Percentiles rank a stretch among this genome's conserved stretches.
Conservation (phyloP, 2,329 filamentous ascomycete genomes). For the Dothistroma septosporum region DNA sequence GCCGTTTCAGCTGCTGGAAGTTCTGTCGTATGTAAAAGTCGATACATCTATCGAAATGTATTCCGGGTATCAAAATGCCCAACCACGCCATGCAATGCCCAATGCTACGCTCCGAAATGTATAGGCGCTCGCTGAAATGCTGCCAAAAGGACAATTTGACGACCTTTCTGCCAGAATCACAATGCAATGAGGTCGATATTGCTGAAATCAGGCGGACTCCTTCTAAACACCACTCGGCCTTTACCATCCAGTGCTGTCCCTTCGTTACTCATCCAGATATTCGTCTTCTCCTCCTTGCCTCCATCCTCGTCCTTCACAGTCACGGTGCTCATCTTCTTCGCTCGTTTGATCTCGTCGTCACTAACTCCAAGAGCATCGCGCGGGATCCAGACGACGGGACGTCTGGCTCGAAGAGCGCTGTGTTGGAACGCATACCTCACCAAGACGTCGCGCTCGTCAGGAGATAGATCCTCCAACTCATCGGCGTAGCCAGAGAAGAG, state of each 20-base stretch:
- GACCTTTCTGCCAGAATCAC: conserved; percentile 37
- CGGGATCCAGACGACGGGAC: conserved; percentile 91
- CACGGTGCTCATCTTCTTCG: conserved; percentile 66
- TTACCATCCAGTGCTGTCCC: conserved; percentile 83
- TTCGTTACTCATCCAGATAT: conserved; percentile 90
- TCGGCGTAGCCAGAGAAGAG: conserved; percentile 85
- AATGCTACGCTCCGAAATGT: neutral
- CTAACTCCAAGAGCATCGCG: conserved; percentile 84
- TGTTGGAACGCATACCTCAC: conserved; percentile 89
- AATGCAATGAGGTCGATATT: conserved; percentile 82
- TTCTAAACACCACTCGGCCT: conserved; percentile 55
- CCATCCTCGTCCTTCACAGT: conserved; percentile 31
- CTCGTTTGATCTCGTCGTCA: conserved; percentile 82
- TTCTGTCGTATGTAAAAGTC: neutral
- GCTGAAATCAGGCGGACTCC: conserved; percentile 51
- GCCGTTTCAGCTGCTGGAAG: no score
- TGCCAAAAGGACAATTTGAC: neutral
- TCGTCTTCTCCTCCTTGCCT: conserved; percentile 27
- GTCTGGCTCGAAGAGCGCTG: conserved; percentile 73
- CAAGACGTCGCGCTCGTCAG: conserved; percentile 79
- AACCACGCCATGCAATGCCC: neutral
- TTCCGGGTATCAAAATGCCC: neutral
- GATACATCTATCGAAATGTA: neutral
- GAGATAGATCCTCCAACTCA: conserved; percentile 89
- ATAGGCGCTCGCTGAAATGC: neutral